These are phyloP conservation scores for Saccharomycopsis selenospora DNA, from an alignment of 805 yeast species.

Conservation along the genomic window DNA sequence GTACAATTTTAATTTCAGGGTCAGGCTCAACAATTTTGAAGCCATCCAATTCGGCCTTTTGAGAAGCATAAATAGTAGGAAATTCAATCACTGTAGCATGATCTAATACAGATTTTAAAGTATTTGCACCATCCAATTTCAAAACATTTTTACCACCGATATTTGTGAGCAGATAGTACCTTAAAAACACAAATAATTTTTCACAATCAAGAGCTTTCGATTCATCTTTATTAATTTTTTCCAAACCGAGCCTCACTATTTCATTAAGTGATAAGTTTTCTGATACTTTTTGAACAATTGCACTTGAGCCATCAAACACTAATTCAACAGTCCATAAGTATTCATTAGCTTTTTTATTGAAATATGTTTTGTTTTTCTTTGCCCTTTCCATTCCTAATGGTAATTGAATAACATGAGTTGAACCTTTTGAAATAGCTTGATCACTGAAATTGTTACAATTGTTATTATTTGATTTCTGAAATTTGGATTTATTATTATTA, in stretches of 20 bases:
- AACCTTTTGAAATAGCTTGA: constrained; percentile 11
- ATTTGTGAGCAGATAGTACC: neutral
- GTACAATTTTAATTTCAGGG: neutral
- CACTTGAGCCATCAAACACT: neutral
- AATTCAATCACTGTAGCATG: constrained; percentile 15
- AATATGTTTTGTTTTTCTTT: constrained; percentile 14
- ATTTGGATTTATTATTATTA: constrained; percentile 1
- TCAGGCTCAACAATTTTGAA: neutral
- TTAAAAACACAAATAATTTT: neutral
- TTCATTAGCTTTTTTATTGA: constrained; percentile 14
- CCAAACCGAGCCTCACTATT: neutral
- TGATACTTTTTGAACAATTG: neutral
- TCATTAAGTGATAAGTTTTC: neutral
- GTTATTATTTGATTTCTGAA: neutral
- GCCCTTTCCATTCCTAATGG: constrained; percentile 20
- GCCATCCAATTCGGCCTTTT: neutral
- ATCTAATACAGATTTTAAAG: constrained; percentile 4
- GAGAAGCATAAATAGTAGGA: constrained; percentile 14
- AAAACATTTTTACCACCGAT: neutral
- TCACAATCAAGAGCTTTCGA: neutral
- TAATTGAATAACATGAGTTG: constrained; percentile 12
- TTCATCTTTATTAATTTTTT: neutral
- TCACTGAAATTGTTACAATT: neutral
- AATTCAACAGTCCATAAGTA: constrained; percentile 21
- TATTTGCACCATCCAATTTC: neutral